A percentile compares a stretch with the other conserved stretches of the same genome.
Conservation (phyloP, 2,329 filamentous ascomycete genomes). For the Epichloe bromicola region DNA sequence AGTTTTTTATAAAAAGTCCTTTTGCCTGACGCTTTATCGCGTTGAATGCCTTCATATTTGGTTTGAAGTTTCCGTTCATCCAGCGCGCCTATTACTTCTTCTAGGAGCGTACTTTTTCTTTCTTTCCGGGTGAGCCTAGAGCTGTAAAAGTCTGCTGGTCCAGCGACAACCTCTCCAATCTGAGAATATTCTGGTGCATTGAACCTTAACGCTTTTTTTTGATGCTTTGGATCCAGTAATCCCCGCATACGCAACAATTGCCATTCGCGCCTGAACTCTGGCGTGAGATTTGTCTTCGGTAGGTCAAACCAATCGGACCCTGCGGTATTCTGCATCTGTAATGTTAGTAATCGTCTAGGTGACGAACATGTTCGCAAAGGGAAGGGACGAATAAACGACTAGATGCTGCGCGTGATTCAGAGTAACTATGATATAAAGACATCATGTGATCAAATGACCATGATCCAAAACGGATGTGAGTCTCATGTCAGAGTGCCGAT, state of each 20-base stretch:
- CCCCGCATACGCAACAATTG: constrained; percentile 82
- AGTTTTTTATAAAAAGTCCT: constrained; percentile 80
- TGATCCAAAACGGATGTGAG: constrained; percentile 28
- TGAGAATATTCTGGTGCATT: constrained; percentile 66
- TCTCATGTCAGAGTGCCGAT: constrained; percentile 25
- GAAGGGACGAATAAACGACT: neutral
- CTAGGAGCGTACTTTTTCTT: constrained; percentile 72
- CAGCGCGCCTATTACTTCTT: constrained; percentile 52
- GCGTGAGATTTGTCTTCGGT: constrained; percentile 70
- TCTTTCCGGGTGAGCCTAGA: constrained; percentile 75
- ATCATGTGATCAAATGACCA: constrained; percentile 47
- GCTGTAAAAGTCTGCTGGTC: constrained; percentile 77
- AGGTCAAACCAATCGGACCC: constrained; percentile 81
- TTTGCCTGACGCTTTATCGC: constrained; percentile 72
- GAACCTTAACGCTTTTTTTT: constrained; percentile 74
- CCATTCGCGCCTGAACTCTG: constrained; percentile 77
- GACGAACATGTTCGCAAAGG: neutral
- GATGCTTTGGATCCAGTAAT: constrained; percentile 81
- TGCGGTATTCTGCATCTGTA: constrained; percentile 38
- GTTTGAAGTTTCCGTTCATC: constrained; percentile 60
- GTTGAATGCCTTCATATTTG: constrained; percentile 80
- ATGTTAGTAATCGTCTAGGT: constrained; percentile 12
- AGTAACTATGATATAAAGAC: constrained; percentile 57
- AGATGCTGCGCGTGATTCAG: constrained; percentile 32
- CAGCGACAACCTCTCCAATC: constrained; percentile 77